These are phyloP conservation scores for Ceratopteris richardii DNA, from an alignment of 75 land plant species.

Conservation along the genomic window DNA sequence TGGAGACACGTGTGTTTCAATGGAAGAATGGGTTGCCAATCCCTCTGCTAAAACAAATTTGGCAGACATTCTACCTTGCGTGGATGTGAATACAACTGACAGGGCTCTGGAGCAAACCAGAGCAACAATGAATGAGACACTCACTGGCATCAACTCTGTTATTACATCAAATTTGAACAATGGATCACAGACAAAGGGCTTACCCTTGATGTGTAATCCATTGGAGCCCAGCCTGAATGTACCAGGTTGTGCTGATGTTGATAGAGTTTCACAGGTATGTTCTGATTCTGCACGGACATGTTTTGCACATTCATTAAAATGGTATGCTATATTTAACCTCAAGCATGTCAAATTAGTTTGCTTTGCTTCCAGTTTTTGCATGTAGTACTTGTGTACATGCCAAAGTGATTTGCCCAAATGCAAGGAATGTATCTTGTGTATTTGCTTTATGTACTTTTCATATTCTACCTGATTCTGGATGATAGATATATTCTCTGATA, in stretches of 20 bases:
- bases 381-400: too few species aligned
- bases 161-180: slow-evolving; percentile 26
- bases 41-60: slow-evolving; percentile 52
- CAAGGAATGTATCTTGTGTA: too few species aligned
- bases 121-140: slow-evolving; percentile 23
- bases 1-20: slow-evolving; percentile 71
- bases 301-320: too few species aligned
- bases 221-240: slow-evolving; percentile 36
- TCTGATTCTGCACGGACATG: too few species aligned
- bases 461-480: too few species aligned
- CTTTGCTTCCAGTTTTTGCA: too few species aligned
- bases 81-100: slow-evolving; percentile 52
- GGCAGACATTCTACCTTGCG: slow-evolving; percentile 68
- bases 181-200: slow-evolving; percentile 1
- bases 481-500: too few species aligned
- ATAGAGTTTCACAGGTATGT: slow-evolving; percentile 53
- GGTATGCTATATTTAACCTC: too few species aligned
- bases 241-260: slow-evolving; percentile 16
- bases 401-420: too few species aligned
- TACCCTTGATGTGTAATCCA: slow-evolving; percentile 49
- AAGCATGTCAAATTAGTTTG: too few species aligned
- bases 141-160: slow-evolving; percentile 32
- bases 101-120: slow-evolving; percentile 36
- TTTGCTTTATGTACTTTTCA: too few species aligned
- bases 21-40: slow-evolving; percentile 69